Evolutionary conservation across 2,329 filamentous ascomycete genomes (phyloP), one percentile per base, ranked within the genome.

Genomic region (Passalora sequoiae): DNA sequence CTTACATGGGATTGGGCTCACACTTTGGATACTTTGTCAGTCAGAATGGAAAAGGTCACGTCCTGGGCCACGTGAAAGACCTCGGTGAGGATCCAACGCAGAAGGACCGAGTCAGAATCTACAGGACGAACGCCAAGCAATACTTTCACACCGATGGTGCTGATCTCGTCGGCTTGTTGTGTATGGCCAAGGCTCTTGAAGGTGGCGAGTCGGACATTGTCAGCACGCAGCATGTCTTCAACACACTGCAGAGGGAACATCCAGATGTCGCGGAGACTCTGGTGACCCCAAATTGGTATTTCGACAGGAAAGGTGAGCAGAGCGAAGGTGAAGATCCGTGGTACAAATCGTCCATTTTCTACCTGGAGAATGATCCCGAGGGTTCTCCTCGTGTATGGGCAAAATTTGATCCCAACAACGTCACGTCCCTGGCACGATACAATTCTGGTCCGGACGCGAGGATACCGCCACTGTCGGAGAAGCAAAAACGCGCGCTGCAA

Each of bases 351-450:
- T 44, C 51, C 20, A 78, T 94, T 13, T 78, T 92, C 55, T 94
- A 89, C 63, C 70, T 89, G 3, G 87, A 94, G 69, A 78, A 76
- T 4, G 78, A 75, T 5, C 75, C 77, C 5, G 73, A 81, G 55
- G 75, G 75, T 24, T 45, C 44, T 24, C 36, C 48, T 10, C 72
- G 85, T 10, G 77, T 91, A 8, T 89, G 86, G 68, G 82, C 79
- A 64, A 94, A 94, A 73, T 94, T 84, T 80, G 89, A 94, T 61
- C 89, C 89, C 1, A 94, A 94, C 74, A 94, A 84, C 63, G 80
- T 94, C 47, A 80, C 80, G 51, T 88, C 83, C 6, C 72, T 94
- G 6, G 74, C 70, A 15, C 78, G 89, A 20, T 40, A 40, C 1
- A 78, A 86, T 60, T 66, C 68, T 15, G 86, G 86, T 19, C 44